These are phyloP conservation scores for Kluyveromyces sp. DNA, from an alignment of 1,139 yeast genomes.

Conservation along the genomic window DNA sequence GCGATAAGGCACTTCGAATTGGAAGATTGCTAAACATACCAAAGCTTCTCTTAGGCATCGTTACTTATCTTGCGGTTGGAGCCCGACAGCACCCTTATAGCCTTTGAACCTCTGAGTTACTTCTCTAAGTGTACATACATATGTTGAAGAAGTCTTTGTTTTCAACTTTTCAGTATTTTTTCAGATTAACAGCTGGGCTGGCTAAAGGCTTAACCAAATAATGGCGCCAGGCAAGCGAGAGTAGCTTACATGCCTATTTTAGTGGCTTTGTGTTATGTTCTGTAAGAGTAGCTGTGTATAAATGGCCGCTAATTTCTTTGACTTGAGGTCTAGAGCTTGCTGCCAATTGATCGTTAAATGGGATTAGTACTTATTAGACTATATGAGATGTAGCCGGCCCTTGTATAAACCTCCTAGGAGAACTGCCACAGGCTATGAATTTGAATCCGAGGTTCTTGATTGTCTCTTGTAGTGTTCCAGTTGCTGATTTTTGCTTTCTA, in stretches of 20 bases:
- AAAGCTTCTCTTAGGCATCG: slow-evolving; percentile 6
- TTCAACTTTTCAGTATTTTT: not conserved
- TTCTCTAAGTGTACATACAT: no score
- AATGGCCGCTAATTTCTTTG: not conserved
- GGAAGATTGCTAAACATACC: slow-evolving; percentile 8
- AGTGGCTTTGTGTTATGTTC: not conserved
- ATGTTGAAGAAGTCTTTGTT: not conserved
- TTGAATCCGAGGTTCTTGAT: not conserved
- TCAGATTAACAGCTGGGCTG: no score
- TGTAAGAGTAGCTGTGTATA: not conserved
- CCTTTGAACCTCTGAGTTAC: not conserved
- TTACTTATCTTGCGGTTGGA: not conserved
- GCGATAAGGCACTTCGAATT: no score
- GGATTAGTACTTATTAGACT: no score
- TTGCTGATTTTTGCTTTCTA: slow-evolving; percentile 17
- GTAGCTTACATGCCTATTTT: not conserved
- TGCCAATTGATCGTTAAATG: not conserved
- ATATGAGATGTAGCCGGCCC: no score
- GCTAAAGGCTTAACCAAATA: no score
- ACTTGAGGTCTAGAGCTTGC: no score
- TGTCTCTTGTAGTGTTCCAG: slow-evolving; percentile 1
- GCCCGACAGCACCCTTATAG: not conserved
- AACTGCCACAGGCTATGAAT: no score
- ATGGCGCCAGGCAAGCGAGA: no score
- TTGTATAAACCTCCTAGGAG: no score